phyloP scores from a whole-genome alignment of 108 stramenopile genomes.

The Cyclotella atomus region DNA sequence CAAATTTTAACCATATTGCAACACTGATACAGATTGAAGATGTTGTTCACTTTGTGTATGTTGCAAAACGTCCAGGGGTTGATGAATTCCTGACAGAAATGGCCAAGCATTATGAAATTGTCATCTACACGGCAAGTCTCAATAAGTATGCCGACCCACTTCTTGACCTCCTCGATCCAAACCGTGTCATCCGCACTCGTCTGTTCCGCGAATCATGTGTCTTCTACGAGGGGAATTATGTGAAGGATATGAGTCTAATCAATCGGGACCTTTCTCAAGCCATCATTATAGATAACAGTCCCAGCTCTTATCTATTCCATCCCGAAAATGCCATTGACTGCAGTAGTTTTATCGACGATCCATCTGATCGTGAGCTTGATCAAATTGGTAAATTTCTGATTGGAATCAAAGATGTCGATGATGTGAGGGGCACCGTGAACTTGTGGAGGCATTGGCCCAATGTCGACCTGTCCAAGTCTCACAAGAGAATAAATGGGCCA shows the following conservation, averaged over 20 bases:
- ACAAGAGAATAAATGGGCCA: slow-evolving; percentile 27
- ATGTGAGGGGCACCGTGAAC: slow-evolving; percentile 76
- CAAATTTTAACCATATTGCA: background rate
- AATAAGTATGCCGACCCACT: slow-evolving; percentile 98
- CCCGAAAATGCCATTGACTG: slow-evolving; percentile 99
- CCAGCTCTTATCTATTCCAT: slow-evolving; percentile 96
- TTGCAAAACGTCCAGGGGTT: slow-evolving; percentile 96
- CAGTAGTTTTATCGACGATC: slow-evolving; percentile 95
- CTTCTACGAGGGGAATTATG: slow-evolving; percentile 96
- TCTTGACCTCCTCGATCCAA: slow-evolving; percentile 92
- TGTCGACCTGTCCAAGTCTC: slow-evolving; percentile 54
- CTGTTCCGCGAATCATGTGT: slow-evolving; percentile 99
- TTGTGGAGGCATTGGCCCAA: slow-evolving; percentile 91
- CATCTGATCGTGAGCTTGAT: slow-evolving; percentile 91
- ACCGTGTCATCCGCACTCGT: slow-evolving; percentile 80
- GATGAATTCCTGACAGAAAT: slow-evolving; percentile 95
- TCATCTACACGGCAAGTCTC: slow-evolving; percentile 97
- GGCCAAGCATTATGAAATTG: slow-evolving; percentile 96
- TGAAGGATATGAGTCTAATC: slow-evolving; percentile 93
- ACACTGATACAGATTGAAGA: slow-evolving; percentile 84
- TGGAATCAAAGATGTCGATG: slow-evolving; percentile 75
- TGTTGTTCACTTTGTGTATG: slow-evolving; percentile 96
- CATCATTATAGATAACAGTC: slow-evolving; percentile 99
- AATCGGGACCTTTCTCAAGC: slow-evolving; percentile 84
- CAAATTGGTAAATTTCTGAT: slow-evolving; percentile 92